Percentiles rank a stretch among this genome's conserved stretches.
These are phyloP conservation scores for Myxozyma mucilagina DNA, from an alignment of 805 yeast genomes.

Conservation along the genomic window DNA sequence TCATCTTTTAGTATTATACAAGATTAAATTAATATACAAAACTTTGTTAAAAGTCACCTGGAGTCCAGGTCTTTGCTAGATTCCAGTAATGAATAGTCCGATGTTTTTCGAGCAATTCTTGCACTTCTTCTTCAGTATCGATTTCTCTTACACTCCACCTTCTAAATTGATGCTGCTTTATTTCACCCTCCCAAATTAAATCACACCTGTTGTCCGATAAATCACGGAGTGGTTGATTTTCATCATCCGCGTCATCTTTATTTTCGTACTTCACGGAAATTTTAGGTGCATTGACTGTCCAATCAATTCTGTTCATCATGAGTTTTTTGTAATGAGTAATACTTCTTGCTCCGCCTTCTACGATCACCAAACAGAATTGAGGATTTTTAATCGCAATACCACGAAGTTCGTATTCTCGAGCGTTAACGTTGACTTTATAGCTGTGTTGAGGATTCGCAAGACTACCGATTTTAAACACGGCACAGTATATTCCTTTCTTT, in stretches of 20 bases:
- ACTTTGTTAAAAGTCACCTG: background rate
- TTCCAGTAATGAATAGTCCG: slow-evolving; percentile 29
- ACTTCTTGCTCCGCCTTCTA: slow-evolving; percentile 70
- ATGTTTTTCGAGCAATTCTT: slow-evolving; percentile 22
- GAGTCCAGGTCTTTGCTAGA: slow-evolving; percentile 29
- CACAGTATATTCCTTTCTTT: slow-evolving; percentile 52
- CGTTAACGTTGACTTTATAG: slow-evolving; percentile 77
- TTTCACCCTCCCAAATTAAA: slow-evolving; percentile 36
- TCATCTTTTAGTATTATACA: background rate
- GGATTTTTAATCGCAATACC: slow-evolving; percentile 52
- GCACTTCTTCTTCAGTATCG: slow-evolving; percentile 28
- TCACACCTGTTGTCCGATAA: slow-evolving; percentile 26
- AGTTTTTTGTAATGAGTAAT: slow-evolving; percentile 64
- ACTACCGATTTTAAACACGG: slow-evolving; percentile 57
- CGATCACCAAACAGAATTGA: slow-evolving; percentile 58
- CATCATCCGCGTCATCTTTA: background rate
- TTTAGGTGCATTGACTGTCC: slow-evolving; percentile 52
- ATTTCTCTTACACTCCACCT: slow-evolving; percentile 20
- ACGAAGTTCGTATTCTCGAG: slow-evolving; percentile 63
- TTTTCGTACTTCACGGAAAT: background rate
- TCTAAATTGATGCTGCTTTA: slow-evolving; percentile 31
- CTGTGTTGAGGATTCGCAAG: slow-evolving; percentile 65
- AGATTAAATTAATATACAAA: background rate
- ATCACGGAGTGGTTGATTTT: background rate
- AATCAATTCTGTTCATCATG: slow-evolving; percentile 60